Conservation (phyloP, 805 yeast genomes). For the Metschnikowia similis region DNA sequence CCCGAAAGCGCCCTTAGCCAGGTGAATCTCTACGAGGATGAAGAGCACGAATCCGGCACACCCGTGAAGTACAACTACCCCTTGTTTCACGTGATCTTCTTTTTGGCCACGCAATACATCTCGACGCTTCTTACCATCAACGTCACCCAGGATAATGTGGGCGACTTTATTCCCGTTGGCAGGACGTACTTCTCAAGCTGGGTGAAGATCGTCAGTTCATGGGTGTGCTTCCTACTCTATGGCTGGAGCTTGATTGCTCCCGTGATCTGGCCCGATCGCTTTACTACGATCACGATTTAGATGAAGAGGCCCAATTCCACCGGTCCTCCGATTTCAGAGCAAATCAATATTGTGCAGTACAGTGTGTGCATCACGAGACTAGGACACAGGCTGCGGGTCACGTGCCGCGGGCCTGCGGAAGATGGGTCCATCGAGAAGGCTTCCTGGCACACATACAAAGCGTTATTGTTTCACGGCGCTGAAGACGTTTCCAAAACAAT, state of each 20-base stretch:
- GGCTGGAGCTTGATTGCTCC: conserved; percentile 94
- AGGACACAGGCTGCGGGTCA: neutral
- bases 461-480: neutral
- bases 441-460: neutral
- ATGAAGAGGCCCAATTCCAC: neutral
- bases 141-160: conserved; percentile 76
- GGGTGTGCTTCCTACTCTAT: conserved; percentile 84
- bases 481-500: no score
- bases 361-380: no score
- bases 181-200: conserved; percentile 92
- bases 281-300: conserved; percentile 25
- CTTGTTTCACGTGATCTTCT: conserved; percentile 85
- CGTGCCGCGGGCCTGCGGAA: neutral
- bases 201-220: conserved; percentile 88
- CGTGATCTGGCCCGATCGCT: conserved; percentile 83
- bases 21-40: conserved; percentile 52
- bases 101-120: conserved; percentile 94
- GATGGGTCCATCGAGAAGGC: neutral
- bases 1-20: conserved; percentile 90
- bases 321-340: no score
- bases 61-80: conserved; percentile 79
- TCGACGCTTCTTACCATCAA: conserved; percentile 91
- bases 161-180: conserved; percentile 94
- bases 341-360: no score
- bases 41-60: conserved; percentile 24